These are phyloP conservation scores for Botrytis fabae DNA, from an alignment of 2,329 filamentous ascomycete species.

Conservation along the genomic window DNA sequence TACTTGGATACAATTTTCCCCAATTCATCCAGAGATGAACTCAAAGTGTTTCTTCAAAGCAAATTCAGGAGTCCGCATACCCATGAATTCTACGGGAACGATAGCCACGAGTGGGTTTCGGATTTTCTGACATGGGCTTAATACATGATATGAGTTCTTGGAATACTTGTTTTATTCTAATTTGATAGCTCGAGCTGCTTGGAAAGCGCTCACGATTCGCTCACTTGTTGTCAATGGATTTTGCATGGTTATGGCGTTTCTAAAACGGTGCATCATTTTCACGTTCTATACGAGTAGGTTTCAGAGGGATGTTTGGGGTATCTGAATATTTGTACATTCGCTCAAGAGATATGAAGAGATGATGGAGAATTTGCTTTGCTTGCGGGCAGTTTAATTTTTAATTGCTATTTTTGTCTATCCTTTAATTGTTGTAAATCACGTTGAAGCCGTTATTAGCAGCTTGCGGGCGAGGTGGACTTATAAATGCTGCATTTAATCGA, in stretches of 20 bases:
- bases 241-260: background rate
- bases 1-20: constrained; percentile 33
- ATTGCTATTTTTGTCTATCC: background rate
- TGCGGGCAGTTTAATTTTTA: constrained; percentile 2
- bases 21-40: constrained; percentile 26
- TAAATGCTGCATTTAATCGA: background rate
- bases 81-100: constrained; percentile 8
- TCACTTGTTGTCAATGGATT: background rate
- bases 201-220: background rate
- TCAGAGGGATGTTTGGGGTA: background rate
- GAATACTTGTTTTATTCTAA: background rate
- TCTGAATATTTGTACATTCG: background rate
- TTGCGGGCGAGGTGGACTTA: background rate
- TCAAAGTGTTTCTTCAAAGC: constrained; percentile 33
- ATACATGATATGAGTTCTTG: background rate
- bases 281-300: background rate
- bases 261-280: background rate
- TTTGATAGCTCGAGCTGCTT: background rate
- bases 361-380: background rate
- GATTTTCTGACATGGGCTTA: background rate
- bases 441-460: no score
- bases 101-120: constrained; percentile 20
- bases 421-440: background rate
- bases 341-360: background rate
- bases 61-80: constrained; percentile 19